Conservation (phyloP, 169 alveolate genomes). For the Fabrea salina region DNA sequence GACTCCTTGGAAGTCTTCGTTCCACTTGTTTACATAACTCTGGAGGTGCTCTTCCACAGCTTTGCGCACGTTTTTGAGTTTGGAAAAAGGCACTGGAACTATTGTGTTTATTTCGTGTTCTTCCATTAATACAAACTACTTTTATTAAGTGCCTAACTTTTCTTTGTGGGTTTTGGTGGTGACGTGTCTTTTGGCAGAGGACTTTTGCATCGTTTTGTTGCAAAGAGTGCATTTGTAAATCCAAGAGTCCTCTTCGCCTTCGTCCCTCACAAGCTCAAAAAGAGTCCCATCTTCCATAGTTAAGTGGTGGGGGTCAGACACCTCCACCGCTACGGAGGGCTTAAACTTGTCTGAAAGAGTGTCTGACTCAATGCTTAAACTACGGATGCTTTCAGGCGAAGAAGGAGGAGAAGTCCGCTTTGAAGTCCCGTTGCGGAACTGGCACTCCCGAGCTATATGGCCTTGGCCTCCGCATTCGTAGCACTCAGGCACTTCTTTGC, state of each 20-base stretch:
- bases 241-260: neutral
- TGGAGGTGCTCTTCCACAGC: too few species aligned
- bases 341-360: neutral
- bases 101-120: too few species aligned
- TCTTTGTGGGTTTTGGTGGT: conserved; percentile 23
- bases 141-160: neutral
- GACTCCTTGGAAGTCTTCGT: too few species aligned
- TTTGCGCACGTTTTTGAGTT: too few species aligned
- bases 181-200: conserved; percentile 16
- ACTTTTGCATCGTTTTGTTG: conserved; percentile 13
- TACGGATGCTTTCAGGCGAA: neutral
- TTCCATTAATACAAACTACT: too few species aligned
- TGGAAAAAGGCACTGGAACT: too few species aligned
- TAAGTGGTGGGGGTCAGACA: neutral
- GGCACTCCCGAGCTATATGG: conserved; percentile 45
- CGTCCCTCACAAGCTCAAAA: neutral
- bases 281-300: conserved; percentile 19
- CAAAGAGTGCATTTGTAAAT: conserved; percentile 6
- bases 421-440: neutral
- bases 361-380: neutral
- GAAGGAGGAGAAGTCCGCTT: conserved; percentile 14
- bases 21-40: too few species aligned
- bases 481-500: conserved; percentile 38
- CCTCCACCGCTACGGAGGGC: neutral
- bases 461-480: conserved; percentile 42